Evolutionary conservation across 1,284 basidiomycete species (phyloP), one percentile per base, ranked within the genome.

Genomic region (Ustanciosporium gigantosporum): DNA sequence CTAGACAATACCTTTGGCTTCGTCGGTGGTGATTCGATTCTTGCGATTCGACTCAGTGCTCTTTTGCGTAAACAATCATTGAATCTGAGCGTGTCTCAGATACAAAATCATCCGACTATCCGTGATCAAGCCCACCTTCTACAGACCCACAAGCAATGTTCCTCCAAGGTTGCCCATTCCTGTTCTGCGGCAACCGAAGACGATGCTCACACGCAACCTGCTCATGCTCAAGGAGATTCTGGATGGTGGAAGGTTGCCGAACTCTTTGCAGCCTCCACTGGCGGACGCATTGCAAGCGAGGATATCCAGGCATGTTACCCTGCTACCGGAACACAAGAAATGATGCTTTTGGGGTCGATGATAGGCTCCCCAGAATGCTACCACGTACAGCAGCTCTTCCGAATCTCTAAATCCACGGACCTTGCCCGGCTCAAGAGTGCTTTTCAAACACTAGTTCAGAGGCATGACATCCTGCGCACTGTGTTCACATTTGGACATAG

Each of bases 341-440:
- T 37, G 36, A 8, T 37, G 36, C 36, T 37, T 7, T 19, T 37
- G 21, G 16, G 27, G n/a, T 11, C 27, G n/a, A 29, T 29, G 27
- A 9, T 29, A 29, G 27, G 36, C 8, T 17, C 36, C 15, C 36
- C 38, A 5, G 22, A 40, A 14, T 7, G 38, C 24, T 40, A 40
- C 22, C 21, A 40, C 38, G 19, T 40, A 5, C 38, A 40, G 24
- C 38, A 40, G 38, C 38, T 40, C 22, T 40, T 25, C 38, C 8
- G 19, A 5, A 5, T 40, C 4, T 15, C 38, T 6, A 25, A 25
- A 29, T 17, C 9, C 5, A 27, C 24, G 13, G 25, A 27, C 19
- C 6, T 16, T 27, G 7, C 5, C n/a, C 21, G 7, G 6, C 25
- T 40, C 8, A 25, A 29, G 16, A 8, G 24, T n/a, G 38, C 38